Evolutionary conservation across 257 asterid species (phyloP).

Genomic region (Ajuga chamaepitys): DNA sequence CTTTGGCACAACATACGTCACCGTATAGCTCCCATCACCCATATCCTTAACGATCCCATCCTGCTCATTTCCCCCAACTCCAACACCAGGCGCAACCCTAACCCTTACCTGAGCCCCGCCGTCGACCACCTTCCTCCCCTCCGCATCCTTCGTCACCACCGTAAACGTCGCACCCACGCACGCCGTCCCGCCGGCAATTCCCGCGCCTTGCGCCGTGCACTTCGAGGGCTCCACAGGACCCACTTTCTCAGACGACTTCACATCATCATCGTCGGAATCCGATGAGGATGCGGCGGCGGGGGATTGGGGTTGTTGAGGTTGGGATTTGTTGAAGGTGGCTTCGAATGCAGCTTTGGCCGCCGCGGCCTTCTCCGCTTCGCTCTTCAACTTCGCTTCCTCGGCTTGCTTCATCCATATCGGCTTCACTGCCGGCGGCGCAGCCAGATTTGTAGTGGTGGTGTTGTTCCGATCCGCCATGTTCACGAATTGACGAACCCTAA

Average conservation of each 20-base stretch:
- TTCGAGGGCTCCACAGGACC: conserved; percentile 88
- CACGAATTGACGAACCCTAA: conserved; percentile 30
- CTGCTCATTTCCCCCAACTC: conserved; percentile 82
- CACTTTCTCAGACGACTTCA: conserved; percentile 41
- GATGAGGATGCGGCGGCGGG: conserved; percentile 28
- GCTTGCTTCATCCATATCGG: conserved; percentile 98
- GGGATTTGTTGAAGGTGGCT: conserved; percentile 75
- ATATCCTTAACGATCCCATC: conserved; percentile 90
- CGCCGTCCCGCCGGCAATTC: conserved; percentile 92
- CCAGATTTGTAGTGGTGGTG: conserved; percentile 21
- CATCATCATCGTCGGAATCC: conserved; percentile 61
- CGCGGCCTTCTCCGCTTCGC: conserved; percentile 91
- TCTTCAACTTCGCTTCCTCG: conserved; percentile 87
- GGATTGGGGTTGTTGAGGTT: conserved; percentile 24
- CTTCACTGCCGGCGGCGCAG: conserved; percentile 37
- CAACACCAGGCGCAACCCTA: conserved; percentile 72
- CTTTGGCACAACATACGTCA: conserved; percentile 81
- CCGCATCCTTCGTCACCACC: conserved; percentile 73
- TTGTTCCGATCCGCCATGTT: conserved; percentile 74
- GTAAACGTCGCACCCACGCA: conserved; percentile 68
- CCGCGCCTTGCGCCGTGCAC: conserved; percentile 93
- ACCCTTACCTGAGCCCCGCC: conserved; percentile 86
- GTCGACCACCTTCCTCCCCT: conserved; percentile 60
- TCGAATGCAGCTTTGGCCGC: conserved; percentile 99
- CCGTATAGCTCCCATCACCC: conserved; percentile 83